phyloP scores from a whole-genome alignment of 441 rosid species.

The Croton laevigatus region DNA sequence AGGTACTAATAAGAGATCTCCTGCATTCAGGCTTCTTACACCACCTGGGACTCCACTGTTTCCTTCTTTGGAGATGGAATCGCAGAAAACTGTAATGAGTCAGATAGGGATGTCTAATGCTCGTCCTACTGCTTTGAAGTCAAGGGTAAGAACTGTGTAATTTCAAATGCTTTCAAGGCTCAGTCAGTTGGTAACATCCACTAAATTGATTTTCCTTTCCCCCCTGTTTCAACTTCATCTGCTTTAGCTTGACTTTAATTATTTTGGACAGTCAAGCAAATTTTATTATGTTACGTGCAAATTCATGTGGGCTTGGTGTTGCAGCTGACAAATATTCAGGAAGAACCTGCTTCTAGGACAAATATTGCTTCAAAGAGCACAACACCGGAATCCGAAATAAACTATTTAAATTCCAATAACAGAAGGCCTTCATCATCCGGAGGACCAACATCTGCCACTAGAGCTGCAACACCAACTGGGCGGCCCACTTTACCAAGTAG shows the following conservation, averaged over 20 bases:
- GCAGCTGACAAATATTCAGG: slow-evolving; percentile 64
- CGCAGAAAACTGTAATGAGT: slow-evolving; percentile 36
- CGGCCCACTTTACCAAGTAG: slow-evolving; percentile 35
- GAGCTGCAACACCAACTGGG: slow-evolving; percentile 61
- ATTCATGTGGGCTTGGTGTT: slow-evolving; percentile 28
- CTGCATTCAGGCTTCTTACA: slow-evolving; percentile 68
- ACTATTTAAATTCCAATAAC: slow-evolving; percentile 32
- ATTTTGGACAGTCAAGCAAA: slow-evolving; percentile 14
- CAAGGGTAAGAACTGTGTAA: slow-evolving; percentile 52
- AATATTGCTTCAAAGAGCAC: slow-evolving; percentile 28
- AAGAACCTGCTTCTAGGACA: slow-evolving; percentile 47
- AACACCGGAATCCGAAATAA: slow-evolving; percentile 23
- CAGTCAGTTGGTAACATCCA: background rate
- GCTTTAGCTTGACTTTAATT: background rate
- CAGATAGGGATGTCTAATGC: slow-evolving; percentile 44
- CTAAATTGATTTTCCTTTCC: background rate
- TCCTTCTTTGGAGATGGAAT: slow-evolving; percentile 55
- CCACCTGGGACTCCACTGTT: slow-evolving; percentile 67
- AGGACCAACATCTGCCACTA: slow-evolving; percentile 31
- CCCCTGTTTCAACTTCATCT: background rate
- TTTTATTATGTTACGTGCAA: slow-evolving; percentile 21
- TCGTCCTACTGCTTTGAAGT: slow-evolving; percentile 47
- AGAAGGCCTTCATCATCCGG: slow-evolving; percentile 60
- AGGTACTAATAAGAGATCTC: slow-evolving; percentile 19
- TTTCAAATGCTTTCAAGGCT: slow-evolving; percentile 17